Percentiles rank a stretch among this genome's conserved stretches.
Conservation (phyloP, 169 alveolate genomes). For the Plasmodium fragile region DNA sequence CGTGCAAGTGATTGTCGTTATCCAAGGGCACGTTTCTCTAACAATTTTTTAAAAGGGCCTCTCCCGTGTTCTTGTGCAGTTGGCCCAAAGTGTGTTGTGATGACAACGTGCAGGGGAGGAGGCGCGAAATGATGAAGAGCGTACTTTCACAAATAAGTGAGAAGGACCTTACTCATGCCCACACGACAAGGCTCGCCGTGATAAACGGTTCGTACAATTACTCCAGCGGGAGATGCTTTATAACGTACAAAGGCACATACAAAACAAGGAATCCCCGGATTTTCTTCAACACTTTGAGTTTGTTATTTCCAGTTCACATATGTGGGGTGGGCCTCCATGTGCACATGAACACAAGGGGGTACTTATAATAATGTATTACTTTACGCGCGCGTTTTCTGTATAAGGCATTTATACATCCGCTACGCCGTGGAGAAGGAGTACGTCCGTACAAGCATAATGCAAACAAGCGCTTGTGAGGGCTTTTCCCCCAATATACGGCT, state of each 20-base stretch:
- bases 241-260: background rate
- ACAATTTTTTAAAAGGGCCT: background rate
- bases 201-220: background rate
- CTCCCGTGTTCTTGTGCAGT: background rate
- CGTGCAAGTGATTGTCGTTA: background rate
- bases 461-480: background rate
- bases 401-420: constrained; percentile 1
- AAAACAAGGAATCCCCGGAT: background rate
- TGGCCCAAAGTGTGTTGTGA: background rate
- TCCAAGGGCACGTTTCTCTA: background rate
- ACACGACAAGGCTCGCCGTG: background rate
- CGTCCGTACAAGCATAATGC: background rate
- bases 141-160: background rate
- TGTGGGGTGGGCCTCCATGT: background rate
- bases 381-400: background rate
- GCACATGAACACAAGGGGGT: background rate
- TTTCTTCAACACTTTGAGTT: background rate
- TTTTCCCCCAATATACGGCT: background rate
- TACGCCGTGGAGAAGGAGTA: background rate
- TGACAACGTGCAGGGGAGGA: background rate
- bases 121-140: background rate
- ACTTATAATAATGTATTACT: background rate
- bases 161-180: background rate
- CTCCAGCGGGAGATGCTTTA: background rate
- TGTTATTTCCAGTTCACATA: background rate